A percentile compares a stretch with the other conserved stretches of the same genome.
Conservation (phyloP, 1,284 basidiomycete genomes). For the Neonothopanus nambi region DNA sequence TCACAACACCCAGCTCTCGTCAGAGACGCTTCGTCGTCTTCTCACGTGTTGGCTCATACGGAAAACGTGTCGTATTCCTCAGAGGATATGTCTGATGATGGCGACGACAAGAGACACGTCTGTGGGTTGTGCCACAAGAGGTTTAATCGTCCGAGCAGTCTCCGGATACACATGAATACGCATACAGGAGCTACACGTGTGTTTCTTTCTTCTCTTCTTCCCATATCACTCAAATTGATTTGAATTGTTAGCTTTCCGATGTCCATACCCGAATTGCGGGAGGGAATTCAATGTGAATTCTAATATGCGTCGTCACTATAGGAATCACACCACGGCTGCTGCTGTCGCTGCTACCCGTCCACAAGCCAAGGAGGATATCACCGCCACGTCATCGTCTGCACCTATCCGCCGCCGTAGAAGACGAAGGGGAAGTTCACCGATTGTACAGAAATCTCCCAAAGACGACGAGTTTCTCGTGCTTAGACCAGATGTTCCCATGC, state of each 20-base stretch:
- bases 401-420: no score
- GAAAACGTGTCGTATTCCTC: slow-evolving; percentile 17
- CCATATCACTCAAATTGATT: slow-evolving; percentile 9
- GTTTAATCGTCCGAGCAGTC: slow-evolving; percentile 77
- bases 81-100: slow-evolving; percentile 22
- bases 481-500: slow-evolving; percentile 7
- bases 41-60: background rate
- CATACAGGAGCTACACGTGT: slow-evolving; percentile 77
- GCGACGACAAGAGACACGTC: slow-evolving; percentile 51
- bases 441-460: background rate
- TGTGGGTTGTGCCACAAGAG: slow-evolving; percentile 68
- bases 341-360: slow-evolving; percentile 20
- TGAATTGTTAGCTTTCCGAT: slow-evolving; percentile 57
- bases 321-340: slow-evolving; percentile 69
- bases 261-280: slow-evolving; percentile 72
- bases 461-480: slow-evolving; percentile 11
- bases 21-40: background rate
- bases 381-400: no score
- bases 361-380: slow-evolving; percentile 3
- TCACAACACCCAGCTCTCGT: background rate
- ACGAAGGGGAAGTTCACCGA: no score
- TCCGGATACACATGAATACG: slow-evolving; percentile 74
- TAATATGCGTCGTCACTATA: slow-evolving; percentile 77
- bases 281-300: slow-evolving; percentile 79
- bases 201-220: slow-evolving; percentile 29